Evolutionary conservation across 345 rosid species (phyloP), one percentile per base, ranked within the genome.

Genomic region (Zanthoxylum bungeanum): DNA sequence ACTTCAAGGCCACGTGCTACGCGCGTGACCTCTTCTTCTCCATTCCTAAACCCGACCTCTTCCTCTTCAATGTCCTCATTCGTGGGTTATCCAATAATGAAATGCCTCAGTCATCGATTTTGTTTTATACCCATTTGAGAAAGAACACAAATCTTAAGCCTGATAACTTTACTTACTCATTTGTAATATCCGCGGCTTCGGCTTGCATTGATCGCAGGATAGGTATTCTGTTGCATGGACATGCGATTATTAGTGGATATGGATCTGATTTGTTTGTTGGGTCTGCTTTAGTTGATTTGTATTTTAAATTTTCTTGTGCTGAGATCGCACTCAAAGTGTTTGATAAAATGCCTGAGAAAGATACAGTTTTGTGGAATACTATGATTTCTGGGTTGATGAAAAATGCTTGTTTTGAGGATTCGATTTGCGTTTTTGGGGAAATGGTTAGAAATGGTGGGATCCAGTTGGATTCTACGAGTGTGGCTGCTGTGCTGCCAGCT

Each of bases 51-150:
- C 97, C 97, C 24, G 97, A 91, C 69, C 76, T 80, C 34, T 91
- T 91, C 80, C 88, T 89, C 71, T 88, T 86, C 81, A 89, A 91
- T 69, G 91, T 88, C 67, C 81, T 89, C 78, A 78, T 91, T 61
- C 81, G 84, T 12, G 93, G 93, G 55, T 80, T 87, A 71, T 80
- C 88, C 27, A 37, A 25, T 39, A 86, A 84, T 33, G 55, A 59
- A 17, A 64, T 71, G 46, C 85, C 87, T 68, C 73, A 72, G 21
- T 74, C 82, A 21, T 82, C 97, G 7, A 81, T 89, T 53, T 84
- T 81, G 0, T 70, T 86, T 19, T 87, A 78, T 60, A 39, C 81
- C 65, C 86, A 78, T 30, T 56, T 92, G 70, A 83, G 85, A 69
- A 83, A 66, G 70, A 60, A 27, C 62, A 71, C 84, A n/a, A 4